These are phyloP conservation scores for Melampsora americana DNA, from an alignment of 1,284 basidiomycete genomes.

Conservation along the genomic window DNA sequence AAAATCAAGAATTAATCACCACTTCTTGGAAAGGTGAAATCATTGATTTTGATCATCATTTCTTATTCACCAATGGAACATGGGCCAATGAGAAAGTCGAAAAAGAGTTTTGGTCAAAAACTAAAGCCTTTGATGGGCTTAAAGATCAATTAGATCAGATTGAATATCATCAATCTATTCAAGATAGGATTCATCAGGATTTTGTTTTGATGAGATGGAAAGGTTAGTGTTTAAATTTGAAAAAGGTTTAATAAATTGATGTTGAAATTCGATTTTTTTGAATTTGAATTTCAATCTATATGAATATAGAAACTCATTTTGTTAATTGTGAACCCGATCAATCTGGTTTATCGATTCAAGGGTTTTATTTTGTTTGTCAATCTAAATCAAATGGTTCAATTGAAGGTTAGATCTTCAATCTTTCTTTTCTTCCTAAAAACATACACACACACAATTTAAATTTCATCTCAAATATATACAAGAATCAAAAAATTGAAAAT, in stretches of 20 bases:
- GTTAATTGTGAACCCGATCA: conserved; percentile 34
- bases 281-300: background rate
- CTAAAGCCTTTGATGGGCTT: conserved; percentile 17
- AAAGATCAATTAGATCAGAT: conserved; percentile 4
- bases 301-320: conserved; percentile 17
- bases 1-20: conserved; percentile 3
- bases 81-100: conserved; percentile 20
- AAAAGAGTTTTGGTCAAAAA: conserved; percentile 21
- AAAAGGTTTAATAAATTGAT: background rate
- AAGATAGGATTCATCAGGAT: conserved; percentile 5
- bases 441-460: too few relatives aligned
- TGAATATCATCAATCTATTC: conserved; percentile 5
- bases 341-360: conserved; percentile 36
- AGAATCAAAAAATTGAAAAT: too few relatives aligned
- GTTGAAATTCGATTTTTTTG: background rate
- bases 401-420: conserved; percentile 32
- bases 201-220: conserved; percentile 41
- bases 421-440: too few relatives aligned
- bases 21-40: conserved; percentile 25
- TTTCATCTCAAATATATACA: too few relatives aligned
- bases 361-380: conserved; percentile 32
- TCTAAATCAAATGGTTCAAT: conserved; percentile 23
- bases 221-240: conserved; percentile 4
- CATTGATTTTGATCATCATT: conserved; percentile 13
- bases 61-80: background rate